Percentiles rank a stretch among this genome's conserved stretches.
Evolutionary conservation across 2,329 filamentous ascomycete species (phyloP).

Genomic region (Fusarium sp.): DNA sequence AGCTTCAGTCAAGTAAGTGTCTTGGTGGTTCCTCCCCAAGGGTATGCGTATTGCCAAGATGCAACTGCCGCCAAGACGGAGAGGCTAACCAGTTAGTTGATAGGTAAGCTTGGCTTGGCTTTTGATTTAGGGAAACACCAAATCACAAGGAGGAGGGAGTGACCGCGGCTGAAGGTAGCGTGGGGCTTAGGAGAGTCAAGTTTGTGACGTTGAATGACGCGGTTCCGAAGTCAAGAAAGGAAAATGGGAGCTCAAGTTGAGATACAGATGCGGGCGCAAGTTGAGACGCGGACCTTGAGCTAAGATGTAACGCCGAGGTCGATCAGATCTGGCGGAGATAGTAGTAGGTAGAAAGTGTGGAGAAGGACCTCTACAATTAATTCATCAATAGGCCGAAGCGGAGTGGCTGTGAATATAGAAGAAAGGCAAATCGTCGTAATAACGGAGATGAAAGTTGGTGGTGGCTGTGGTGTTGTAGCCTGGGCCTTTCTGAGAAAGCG

Average conservation of each 20-base stretch:
- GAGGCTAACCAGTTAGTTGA: slow-evolving; percentile 19
- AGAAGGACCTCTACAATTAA: background rate
- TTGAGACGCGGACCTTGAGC: background rate
- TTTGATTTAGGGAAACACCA: slow-evolving; percentile 9
- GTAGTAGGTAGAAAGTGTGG: background rate
- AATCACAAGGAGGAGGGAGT: slow-evolving; percentile 18
- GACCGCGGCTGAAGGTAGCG: background rate
- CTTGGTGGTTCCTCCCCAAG: slow-evolving; percentile 1
- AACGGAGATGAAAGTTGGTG: background rate
- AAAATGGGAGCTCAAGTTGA: background rate
- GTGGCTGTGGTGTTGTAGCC: slow-evolving; percentile 16
- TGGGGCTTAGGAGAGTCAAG: background rate
- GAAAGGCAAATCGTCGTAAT: background rate
- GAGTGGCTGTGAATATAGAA: background rate
- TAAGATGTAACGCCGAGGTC: background rate
- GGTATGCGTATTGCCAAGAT: slow-evolving; percentile 28
- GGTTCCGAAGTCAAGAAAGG: background rate
- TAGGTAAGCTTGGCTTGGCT: slow-evolving; percentile 30
- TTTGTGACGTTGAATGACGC: slow-evolving; percentile 20
- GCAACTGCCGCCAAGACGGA: slow-evolving; percentile 30
- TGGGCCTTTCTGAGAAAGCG: slow-evolving; percentile 6
- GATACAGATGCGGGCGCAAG: slow-evolving; percentile 9
- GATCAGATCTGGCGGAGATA: slow-evolving; percentile 5
- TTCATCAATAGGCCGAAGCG: slow-evolving; percentile 1
- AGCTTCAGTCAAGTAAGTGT: slow-evolving; percentile 19